These are phyloP conservation scores for Talaromyces wortmannii DNA, from an alignment of 495 filamentous ascomycete species.

Conservation along the genomic window DNA sequence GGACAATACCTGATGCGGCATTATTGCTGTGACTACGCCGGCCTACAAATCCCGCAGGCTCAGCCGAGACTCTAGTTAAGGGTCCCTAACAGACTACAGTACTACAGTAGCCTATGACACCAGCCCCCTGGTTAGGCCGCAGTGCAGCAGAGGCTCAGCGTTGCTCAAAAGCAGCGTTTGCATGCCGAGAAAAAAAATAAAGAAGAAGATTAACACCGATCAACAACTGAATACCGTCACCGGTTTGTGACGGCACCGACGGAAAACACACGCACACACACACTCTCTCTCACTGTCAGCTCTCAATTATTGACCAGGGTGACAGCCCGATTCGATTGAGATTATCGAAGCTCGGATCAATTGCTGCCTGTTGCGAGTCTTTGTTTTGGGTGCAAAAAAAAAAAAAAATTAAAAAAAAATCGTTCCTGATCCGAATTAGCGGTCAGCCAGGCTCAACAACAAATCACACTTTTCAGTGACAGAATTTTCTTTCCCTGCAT, in stretches of 20 bases:
- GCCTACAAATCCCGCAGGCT: neutral
- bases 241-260: too few species aligned
- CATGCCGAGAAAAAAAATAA: neutral
- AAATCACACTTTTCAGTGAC: neutral
- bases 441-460: constrained; percentile 1
- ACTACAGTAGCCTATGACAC: constrained; percentile 3
- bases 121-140: constrained; percentile 7
- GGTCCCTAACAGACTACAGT: neutral
- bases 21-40: neutral
- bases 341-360: neutral
- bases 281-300: neutral
- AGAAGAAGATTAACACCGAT: neutral
- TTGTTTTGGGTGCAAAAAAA: neutral
- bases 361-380: constrained; percentile 1
- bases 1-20: too few species aligned
- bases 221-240: too few species aligned
- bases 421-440: constrained; percentile 5
- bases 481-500: constrained; percentile 3
- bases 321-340: neutral
- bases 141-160: neutral
- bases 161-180: neutral
- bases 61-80: neutral
- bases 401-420: neutral
- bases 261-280: neutral
- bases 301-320: neutral